Evolutionary conservation across 805 yeast species (phyloP), one percentile per base, ranked within the genome.

Genomic region (Nakazawaea anatomiae): DNA sequence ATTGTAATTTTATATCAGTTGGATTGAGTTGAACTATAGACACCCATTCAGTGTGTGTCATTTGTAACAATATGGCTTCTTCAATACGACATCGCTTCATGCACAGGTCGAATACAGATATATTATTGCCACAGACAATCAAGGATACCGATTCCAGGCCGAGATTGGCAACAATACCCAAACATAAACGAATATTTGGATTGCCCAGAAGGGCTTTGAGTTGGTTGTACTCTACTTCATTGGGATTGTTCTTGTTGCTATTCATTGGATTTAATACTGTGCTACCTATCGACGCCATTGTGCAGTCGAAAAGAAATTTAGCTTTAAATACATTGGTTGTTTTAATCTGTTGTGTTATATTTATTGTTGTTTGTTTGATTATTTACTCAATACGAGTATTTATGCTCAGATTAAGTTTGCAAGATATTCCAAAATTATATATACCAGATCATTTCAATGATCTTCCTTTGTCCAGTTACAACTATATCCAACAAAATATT

Each of bases 261-360:
- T 69, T 77, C 50, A 58, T 86, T 25, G 88, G 83, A 0, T 77
- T 90, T 50, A 71, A 83, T 30, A 71, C 87, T 1, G 87, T 86
- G 7, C 71, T 92, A 0, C 96, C 96, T 0, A 78, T 89, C 12
- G 97, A 92, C 65, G 81, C 89, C 32, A 81, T 90, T 53, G 73
- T 78, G 1, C 77, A 80, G 57, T 74, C 85, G 1, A 71, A 80
- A 3, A 71, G 71, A 6, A 78, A 79, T 53, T 80, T 87, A 58
- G 94, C 88, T 1, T 71, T 88, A 63, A 89, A 90, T 62, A 80
- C 92, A 3, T 84, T 91, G 55, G 88, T 91, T 53, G 88, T 90
- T 25, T 80, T 87, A 6, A 78, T 82, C 43, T 89, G 86, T 6
- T 74, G 87, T 58, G 88, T 82, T 2, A 67, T 80, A 1, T 81